Evolutionary conservation across 441 rosid species (phyloP).

Genomic region (Heliophila coronopifolia): DNA sequence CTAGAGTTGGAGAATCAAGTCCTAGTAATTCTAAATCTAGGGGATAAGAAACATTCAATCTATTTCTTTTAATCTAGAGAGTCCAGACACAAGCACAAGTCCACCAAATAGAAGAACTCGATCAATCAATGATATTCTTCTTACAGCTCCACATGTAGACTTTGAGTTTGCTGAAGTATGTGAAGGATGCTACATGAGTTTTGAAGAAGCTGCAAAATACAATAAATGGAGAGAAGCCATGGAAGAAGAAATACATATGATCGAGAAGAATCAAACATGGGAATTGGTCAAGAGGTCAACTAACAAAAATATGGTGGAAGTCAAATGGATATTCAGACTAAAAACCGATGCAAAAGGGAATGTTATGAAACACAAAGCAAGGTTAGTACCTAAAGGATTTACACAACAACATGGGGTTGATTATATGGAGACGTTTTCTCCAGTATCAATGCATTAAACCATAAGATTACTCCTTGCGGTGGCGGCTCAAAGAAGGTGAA

Average conservation of each 20-base stretch:
- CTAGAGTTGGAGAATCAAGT: neutral
- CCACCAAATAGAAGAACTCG: neutral
- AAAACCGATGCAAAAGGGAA: neutral
- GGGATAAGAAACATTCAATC: neutral
- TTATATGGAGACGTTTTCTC: neutral
- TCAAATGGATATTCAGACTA: neutral
- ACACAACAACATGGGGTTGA: neutral
- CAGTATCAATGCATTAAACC: neutral
- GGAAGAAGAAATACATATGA: neutral
- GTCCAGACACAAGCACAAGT: neutral
- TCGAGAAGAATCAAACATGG: neutral
- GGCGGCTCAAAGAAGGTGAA: neutral
- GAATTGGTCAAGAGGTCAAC: neutral
- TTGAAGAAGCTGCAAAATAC: neutral
- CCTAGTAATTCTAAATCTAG: neutral
- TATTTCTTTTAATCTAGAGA: no score
- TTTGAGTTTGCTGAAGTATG: neutral
- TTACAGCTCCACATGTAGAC: neutral
- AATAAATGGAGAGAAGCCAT: neutral
- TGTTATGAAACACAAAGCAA: neutral
- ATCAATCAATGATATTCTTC: neutral
- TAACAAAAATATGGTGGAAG: neutral
- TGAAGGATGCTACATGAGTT: neutral
- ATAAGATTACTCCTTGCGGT: neutral
- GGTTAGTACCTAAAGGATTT: neutral